A percentile compares a stretch with the other conserved stretches of the same genome.
phyloP scores from a whole-genome alignment of 2,329 filamentous ascomycete genomes.

The Ophiognomonia clavigignenti-juglandacearum region DNA sequence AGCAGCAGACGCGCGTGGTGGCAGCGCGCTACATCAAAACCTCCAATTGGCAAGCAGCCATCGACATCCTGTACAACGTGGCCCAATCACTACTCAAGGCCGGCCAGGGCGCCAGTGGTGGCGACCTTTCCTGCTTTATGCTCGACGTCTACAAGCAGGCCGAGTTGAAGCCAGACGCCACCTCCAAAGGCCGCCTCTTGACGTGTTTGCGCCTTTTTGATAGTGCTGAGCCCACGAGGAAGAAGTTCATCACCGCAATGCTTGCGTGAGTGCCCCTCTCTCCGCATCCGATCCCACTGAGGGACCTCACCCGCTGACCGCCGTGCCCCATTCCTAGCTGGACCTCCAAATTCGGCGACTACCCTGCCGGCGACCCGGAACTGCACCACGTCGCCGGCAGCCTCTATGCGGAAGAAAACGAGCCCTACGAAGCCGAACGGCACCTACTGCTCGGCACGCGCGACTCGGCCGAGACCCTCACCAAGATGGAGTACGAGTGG shows the following conservation, averaged over 20 bases:
- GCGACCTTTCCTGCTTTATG: conserved; percentile 81
- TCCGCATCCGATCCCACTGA: conserved; percentile 53
- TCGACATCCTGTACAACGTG: conserved; percentile 81
- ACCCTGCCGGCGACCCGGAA: conserved; percentile 88
- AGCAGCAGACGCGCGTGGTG: conserved; percentile 95
- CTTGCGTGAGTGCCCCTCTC: conserved; percentile 54
- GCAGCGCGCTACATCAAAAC: conserved; percentile 90
- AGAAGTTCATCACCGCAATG: conserved; percentile 85
- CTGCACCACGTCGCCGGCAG: conserved; percentile 87
- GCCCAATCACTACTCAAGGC: conserved; percentile 82
- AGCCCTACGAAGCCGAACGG: conserved; percentile 87
- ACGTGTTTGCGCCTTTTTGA: conserved; percentile 77
- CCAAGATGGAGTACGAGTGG: conserved; percentile 86
- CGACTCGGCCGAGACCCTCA: conserved; percentile 77
- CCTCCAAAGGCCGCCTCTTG: conserved; percentile 69
- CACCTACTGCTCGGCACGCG: conserved; percentile 86
- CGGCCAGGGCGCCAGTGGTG: conserved; percentile 89
- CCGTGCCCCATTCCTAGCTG: conserved; percentile 78
- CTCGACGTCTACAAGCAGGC: conserved; percentile 90
- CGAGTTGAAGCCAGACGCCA: conserved; percentile 70
- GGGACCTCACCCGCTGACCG: conserved; percentile 79
- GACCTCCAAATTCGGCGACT: conserved; percentile 81
- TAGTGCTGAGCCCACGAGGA: conserved; percentile 79
- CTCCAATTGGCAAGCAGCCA: conserved; percentile 76
- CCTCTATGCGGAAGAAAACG: conserved; percentile 87